Conservation (phyloP, 192 early-diverging fungal species). For the Haplosporangium gracile region DNA sequence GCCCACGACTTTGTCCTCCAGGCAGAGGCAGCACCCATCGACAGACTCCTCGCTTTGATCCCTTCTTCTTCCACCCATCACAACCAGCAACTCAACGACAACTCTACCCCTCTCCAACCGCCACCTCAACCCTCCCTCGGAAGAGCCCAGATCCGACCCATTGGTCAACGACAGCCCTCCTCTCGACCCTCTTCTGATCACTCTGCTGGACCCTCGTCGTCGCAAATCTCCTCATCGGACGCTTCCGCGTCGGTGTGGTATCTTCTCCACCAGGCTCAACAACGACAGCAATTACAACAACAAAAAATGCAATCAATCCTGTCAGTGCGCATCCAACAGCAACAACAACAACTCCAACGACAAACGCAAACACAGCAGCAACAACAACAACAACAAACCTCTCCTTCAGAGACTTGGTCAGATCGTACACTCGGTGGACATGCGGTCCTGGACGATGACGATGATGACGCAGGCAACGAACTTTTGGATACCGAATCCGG, state of each 20-base stretch:
- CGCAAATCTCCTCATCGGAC: background rate
- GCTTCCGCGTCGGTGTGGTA: constrained; percentile 3
- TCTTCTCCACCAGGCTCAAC: constrained; percentile 11
- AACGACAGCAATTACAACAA: constrained; percentile 2
- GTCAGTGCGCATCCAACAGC: constrained; percentile 10
- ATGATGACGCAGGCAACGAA: constrained; percentile 52
- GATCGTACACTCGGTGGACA: constrained; percentile 38
- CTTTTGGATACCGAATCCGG: constrained; percentile 45
- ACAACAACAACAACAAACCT: background rate
- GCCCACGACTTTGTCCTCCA: background rate
- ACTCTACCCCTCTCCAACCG: background rate
- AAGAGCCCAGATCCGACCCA: constrained; percentile 10
- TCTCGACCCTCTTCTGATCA: background rate
- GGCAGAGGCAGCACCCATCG: constrained; percentile 24
- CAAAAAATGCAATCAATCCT: background rate
- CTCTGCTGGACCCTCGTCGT: background rate
- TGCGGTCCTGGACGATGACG: constrained; percentile 40
- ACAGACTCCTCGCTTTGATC: constrained; percentile 10
- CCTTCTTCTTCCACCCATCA: background rate
- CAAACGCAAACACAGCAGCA: constrained; percentile 1
- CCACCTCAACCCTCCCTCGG: background rate
- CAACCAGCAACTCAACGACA: background rate
- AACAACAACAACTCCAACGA: constrained; percentile 1
- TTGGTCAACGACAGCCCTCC: constrained; percentile 3
- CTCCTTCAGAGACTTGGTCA: background rate